Base-by-base conservation (phyloP, 2,329 filamentous ascomycete species). In the Microthyrium microscopicum region DNA sequence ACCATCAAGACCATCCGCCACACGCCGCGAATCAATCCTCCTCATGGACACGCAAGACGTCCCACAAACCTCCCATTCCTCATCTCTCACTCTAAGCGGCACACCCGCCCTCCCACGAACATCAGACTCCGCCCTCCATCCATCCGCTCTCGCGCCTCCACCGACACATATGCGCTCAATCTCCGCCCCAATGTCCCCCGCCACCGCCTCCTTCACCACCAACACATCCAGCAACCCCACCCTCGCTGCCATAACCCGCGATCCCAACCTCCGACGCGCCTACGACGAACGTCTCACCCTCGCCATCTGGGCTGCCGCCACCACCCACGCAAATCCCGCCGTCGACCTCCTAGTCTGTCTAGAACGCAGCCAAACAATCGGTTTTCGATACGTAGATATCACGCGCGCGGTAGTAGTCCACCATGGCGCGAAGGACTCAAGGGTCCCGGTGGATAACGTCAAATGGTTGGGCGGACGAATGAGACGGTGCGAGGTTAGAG, bases 361-460 rank as follows among this genome's bases (percentile, higher is more conserved):
- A 2, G 89, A 98, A 54, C 73, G 89, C 16, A 71, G 81, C 19
- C 83, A 92, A 46, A 75, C 80, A 0, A 93, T 98, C 45, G 89
- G 89, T 0, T 98, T 98, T 58, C 74, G 85, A 31, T 98, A 98
- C 50, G 87, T 93, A 13, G 89, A 98, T 50, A 93, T 98, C 43
- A 91, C 79, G 5, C 72, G 84, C 6, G 72, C 82, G 0, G 80
- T 95, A 0, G 77, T 94, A 17, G 93, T 98, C 42, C 87, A 94
- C 48, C 89, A 98, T 51, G 89, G 89, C 24, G 82, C 73, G 48
- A 75, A 80, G 45, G 89, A 98, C 48, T 84, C 78, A 5, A 71
- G 89, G 17, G 89, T 98, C 2, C 89, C 89, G 0, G 78, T 93
- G 11, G 89, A 93, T 37, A 98, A 98, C 47, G 83, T 94, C 16